A percentile compares a stretch with the other conserved stretches of the same genome.
phyloP scores from a whole-genome alignment of 1,139 yeast species.

The Yamadazyma diddensiae region DNA sequence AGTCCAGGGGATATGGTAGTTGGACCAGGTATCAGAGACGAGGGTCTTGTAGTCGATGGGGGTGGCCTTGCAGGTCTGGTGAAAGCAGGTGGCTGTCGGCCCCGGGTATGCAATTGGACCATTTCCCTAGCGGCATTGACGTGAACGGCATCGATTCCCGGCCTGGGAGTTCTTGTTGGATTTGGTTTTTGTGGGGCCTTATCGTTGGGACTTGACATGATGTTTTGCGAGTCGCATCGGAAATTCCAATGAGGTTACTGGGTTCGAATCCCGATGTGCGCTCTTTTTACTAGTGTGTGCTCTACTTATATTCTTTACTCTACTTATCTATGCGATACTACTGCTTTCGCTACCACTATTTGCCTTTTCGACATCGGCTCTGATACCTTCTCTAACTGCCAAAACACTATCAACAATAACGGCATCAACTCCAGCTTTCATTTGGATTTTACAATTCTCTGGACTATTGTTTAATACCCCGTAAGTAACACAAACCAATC shows the following conservation, averaged over 20 bases:
- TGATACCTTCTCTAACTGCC: slow-evolving; percentile 84
- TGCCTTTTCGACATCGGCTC: slow-evolving; percentile 26
- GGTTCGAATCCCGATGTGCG: no score
- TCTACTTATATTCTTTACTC: no score
- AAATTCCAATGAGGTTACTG: no score
- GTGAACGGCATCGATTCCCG: slow-evolving; percentile 54
- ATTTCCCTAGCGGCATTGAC: slow-evolving; percentile 64
- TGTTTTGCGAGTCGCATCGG: not conserved
- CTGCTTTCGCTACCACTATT: slow-evolving; percentile 11
- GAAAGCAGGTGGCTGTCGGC: no score
- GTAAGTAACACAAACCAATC: slow-evolving; percentile 91
- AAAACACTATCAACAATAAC: slow-evolving; percentile 94
- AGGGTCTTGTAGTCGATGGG: not conserved
- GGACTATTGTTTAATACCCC: slow-evolving; percentile 87
- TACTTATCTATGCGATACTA: no score
- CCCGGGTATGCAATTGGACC: slow-evolving; percentile 44
- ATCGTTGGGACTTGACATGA: not conserved
- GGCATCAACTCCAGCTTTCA: slow-evolving; percentile 95
- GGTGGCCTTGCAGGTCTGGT: no score
- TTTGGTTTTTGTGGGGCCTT: not conserved
- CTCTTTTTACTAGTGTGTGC: no score
- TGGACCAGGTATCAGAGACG: no score
- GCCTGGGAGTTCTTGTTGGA: not conserved
- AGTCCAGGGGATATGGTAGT: no score
- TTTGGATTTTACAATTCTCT: slow-evolving; percentile 77